Evolutionary conservation across 352 stramenopile genomes (phyloP), one percentile per base, ranked within the genome.

Genomic region (Globisporangium uncinulatum): DNA sequence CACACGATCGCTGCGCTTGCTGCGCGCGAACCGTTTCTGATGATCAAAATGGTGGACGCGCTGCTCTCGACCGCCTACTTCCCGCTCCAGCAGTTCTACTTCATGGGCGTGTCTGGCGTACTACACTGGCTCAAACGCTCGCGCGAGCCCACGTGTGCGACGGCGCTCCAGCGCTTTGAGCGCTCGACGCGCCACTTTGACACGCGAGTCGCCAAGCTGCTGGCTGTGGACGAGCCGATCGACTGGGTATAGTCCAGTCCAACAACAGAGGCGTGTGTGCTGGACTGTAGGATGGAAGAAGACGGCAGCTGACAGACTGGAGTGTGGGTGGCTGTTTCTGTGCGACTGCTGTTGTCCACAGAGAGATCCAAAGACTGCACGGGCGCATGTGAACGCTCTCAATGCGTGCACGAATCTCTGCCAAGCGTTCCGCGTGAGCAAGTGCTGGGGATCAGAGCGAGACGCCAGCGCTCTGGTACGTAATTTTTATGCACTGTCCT

Each of bases 11-110:
- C 69, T 13, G 45, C 59, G 17, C 56, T 84, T 42, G 63, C 83
- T 17, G 57, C 44, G 19, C 49, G 62, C 10, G 48, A 77, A n/a
- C 50, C 53, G 17, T 37, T 56, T 24, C 13, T 79, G 52, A 52
- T 75, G 37, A 36, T 72, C n/a, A 69, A 68, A 17, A 19, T 88
- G 42, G 65, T 76, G 21, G 59, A 79, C 32, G 69, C 73, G 15
- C 44, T 86, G 47, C 54, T 84, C 4, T 65, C 74, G 29, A 86
- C 73, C 8, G 58, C 73, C 6, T 86, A 88, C 46, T 79, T 88
- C 19, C 78, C 78, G n/a, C 54, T 88, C 5, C 78, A 88, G 62
- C 73, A 83, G 42, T 57, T 83, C 11, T 88, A 65, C 51, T 82
- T 83, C 53, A 82, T 86, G 74, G 63, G 62, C 1, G 50, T 84